These are phyloP conservation scores for Peronospora belbahrii DNA, from an alignment of 352 stramenopile species.

Conservation along the genomic window DNA sequence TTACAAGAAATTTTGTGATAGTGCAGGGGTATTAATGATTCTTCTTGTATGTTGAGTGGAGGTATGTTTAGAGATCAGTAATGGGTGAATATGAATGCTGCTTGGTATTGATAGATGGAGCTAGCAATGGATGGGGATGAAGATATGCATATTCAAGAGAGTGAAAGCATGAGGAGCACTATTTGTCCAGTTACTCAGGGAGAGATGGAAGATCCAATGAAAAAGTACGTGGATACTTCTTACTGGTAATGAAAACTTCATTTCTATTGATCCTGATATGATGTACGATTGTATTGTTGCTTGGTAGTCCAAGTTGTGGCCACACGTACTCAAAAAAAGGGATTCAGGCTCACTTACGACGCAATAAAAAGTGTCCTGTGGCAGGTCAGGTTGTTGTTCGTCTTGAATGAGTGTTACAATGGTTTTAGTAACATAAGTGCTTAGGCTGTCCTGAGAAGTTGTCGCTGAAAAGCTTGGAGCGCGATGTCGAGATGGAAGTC, in stretches of 20 bases:
- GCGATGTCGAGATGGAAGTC: slow-evolving; percentile 84
- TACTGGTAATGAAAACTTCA: background rate
- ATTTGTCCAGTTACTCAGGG: slow-evolving; percentile 78
- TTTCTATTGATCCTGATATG: too few relatives aligned
- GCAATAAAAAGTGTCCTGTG: slow-evolving; percentile 70
- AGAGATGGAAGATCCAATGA: slow-evolving; percentile 67
- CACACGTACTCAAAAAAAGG: slow-evolving; percentile 80
- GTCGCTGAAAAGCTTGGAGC: slow-evolving; percentile 50
- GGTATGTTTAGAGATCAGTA: too few relatives aligned
- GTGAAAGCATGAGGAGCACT: slow-evolving; percentile 61
- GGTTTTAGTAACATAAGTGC: background rate
- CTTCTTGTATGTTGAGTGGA: background rate
- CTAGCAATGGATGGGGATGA: slow-evolving; percentile 56
- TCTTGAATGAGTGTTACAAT: background rate
- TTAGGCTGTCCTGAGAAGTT: slow-evolving; percentile 67
- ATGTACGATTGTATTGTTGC: slow-evolving; percentile 3
- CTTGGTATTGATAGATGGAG: slow-evolving; percentile 47
- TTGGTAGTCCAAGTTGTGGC: slow-evolving; percentile 49
- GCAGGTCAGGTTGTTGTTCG: slow-evolving; percentile 30
- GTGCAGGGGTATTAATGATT: slow-evolving; percentile 41
- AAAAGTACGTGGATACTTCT: slow-evolving; percentile 38
- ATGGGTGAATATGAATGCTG: too few relatives aligned
- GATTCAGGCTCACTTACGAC: slow-evolving; percentile 62
- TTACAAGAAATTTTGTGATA: slow-evolving; percentile 76
- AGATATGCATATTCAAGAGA: slow-evolving; percentile 77